phyloP scores from a whole-genome alignment of 2,329 filamentous ascomycete species.

The Trichoderma koningiopsis region DNA sequence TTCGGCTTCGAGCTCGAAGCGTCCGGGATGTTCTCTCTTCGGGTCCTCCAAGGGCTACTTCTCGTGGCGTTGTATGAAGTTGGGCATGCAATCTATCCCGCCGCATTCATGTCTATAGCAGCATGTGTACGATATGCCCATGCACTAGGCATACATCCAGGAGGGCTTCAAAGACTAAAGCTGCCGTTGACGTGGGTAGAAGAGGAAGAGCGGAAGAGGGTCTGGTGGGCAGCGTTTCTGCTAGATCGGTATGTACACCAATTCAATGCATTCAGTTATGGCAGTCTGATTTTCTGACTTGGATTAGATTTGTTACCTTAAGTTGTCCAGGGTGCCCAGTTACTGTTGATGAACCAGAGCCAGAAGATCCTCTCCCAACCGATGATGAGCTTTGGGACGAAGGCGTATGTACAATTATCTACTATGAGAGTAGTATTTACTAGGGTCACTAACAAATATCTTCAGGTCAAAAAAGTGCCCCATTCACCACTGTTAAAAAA shows the following conservation, averaged over 20 bases:
- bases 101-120: constrained; percentile 15
- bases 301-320: not conserved
- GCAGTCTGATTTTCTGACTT: not conserved
- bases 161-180: not conserved
- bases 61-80: constrained; percentile 6
- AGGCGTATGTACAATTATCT: not conserved
- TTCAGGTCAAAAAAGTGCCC: not conserved
- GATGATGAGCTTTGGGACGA: constrained; percentile 13
- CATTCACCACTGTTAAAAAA: not conserved
- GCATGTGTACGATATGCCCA: constrained; percentile 7
- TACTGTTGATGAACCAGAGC: not conserved
- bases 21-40: constrained; percentile 3
- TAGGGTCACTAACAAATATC: not conserved
- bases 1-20: constrained; percentile 10
- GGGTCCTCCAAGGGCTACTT: not conserved
- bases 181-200: constrained; percentile 10
- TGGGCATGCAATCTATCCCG: constrained; percentile 13
- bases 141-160: constrained; percentile 6
- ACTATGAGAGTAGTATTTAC: too few relatives aligned
- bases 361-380: not conserved
- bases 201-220: constrained; percentile 10
- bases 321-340: constrained; percentile 2
- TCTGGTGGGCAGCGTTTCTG: constrained; percentile 11
- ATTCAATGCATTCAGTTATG: not conserved
- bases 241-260: not conserved